phyloP scores from a whole-genome alignment of 768 basidiomycete species.

The Pilatotrama ljubarskyi region DNA sequence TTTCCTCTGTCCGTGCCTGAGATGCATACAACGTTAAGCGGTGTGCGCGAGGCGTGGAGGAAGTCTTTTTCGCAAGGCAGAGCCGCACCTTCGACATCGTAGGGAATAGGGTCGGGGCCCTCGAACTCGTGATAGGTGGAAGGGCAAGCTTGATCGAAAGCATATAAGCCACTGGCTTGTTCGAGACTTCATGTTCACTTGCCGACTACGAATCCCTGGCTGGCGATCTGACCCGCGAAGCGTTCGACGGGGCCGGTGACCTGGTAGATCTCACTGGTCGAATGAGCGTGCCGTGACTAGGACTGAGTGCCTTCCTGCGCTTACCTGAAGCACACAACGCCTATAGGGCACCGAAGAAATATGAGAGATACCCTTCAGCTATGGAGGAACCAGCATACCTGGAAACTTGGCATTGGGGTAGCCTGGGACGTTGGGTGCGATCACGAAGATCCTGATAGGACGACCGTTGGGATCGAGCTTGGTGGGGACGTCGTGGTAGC shows the following conservation, averaged over 20 bases:
- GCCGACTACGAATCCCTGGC: constrained; percentile 85
- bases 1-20: constrained; percentile 90
- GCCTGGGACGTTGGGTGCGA: constrained; percentile 73
- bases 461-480: constrained; percentile 58
- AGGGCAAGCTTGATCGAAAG: constrained; percentile 59
- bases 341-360: constrained; percentile 36
- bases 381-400: constrained; percentile 41
- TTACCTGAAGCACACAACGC: constrained; percentile 82
- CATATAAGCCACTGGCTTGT: background rate
- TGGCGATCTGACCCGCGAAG: constrained; percentile 85
- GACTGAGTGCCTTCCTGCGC: background rate
- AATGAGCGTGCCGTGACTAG: background rate
- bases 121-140: constrained; percentile 92
- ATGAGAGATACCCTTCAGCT: no score
- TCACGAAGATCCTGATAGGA: constrained; percentile 80
- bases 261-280: constrained; percentile 85
- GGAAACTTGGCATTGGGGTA: constrained; percentile 93
- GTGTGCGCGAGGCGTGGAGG: no score
- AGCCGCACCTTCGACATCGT: constrained; percentile 76
- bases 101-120: constrained; percentile 84
- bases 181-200: constrained; percentile 24
- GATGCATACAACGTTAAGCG: background rate
- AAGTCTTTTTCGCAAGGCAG: background rate
- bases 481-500: constrained; percentile 74
- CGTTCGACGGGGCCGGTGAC: constrained; percentile 97